A percentile compares a stretch with the other conserved stretches of the same genome.
Evolutionary conservation across 2,329 filamentous ascomycete genomes (phyloP).

Genomic region (Cladophialophora yegresii): DNA sequence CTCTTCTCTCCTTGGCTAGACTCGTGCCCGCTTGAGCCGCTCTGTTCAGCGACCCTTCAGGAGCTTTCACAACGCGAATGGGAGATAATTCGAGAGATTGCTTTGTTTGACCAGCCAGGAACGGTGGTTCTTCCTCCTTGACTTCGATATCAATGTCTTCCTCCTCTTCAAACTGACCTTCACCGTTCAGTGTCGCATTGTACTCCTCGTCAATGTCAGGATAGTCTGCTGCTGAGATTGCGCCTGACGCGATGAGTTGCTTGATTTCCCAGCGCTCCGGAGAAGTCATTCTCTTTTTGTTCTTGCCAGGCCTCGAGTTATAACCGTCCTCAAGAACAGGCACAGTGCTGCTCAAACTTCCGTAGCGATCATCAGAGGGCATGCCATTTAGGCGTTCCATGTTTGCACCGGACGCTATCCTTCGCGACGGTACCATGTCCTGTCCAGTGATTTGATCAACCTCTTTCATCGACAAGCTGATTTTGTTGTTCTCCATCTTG

Average conservation of each 20-base stretch:
- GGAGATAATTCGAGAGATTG: conserved; percentile 92
- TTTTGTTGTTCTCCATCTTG: conserved; percentile 76
- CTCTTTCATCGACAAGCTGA: conserved; percentile 95
- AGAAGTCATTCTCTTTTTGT: conserved; percentile 91
- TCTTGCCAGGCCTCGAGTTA: conserved; percentile 58
- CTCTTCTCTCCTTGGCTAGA: conserved; percentile 84
- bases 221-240: conserved; percentile 88
- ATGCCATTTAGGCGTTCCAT: conserved; percentile 73
- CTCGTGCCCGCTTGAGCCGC: conserved; percentile 91
- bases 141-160: conserved; percentile 96
- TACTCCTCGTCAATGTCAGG: conserved; percentile 95
- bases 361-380: conserved; percentile 61
- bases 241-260: conserved; percentile 92
- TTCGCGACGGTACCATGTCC: conserved; percentile 75
- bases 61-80: conserved; percentile 94
- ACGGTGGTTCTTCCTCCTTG: conserved; percentile 92
- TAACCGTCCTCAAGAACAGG: conserved; percentile 66
- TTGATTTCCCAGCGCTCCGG: conserved; percentile 97
- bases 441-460: conserved; percentile 86
- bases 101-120: conserved; percentile 93
- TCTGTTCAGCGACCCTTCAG: conserved; percentile 95
- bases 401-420: conserved; percentile 87
- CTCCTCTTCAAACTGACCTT: conserved; percentile 81
- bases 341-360: conserved; percentile 55
- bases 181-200: conserved; percentile 79